Conservation (phyloP, 805 yeast species). For the Tetrapisispora arboricola region DNA sequence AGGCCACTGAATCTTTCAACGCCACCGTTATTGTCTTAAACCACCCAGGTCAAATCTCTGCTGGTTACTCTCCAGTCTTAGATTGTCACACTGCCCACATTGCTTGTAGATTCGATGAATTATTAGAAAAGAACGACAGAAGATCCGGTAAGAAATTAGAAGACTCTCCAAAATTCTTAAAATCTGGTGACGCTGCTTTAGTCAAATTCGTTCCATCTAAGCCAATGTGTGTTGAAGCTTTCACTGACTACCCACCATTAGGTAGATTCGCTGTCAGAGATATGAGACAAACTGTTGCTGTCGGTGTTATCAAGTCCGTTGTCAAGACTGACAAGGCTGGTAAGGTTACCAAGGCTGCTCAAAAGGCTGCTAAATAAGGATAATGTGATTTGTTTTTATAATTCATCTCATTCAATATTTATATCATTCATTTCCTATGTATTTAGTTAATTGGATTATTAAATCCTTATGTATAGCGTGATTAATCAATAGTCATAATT, state of each 20-base stretch:
- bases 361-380: constrained; percentile 27
- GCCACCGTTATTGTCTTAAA: constrained; percentile 81
- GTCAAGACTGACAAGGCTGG: constrained; percentile 78
- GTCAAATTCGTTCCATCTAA: constrained; percentile 81
- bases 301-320: constrained; percentile 96
- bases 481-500: constrained; percentile 4
- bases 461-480: constrained; percentile 5
- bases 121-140: constrained; percentile 79
- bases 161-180: constrained; percentile 85
- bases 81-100: constrained; percentile 89
- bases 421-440: constrained; percentile 11
- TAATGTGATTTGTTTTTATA: constrained; percentile 7
- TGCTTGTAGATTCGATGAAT: constrained; percentile 78
- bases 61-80: constrained; percentile 86
- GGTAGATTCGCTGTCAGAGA: constrained; percentile 99
- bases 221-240: constrained; percentile 37
- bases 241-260: constrained; percentile 90
- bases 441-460: constrained; percentile 6
- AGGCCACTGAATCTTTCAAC: constrained; percentile 68
- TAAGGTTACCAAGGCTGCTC: constrained; percentile 95
- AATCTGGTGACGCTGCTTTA: constrained; percentile 94
- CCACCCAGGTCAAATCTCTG: constrained; percentile 87
- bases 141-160: constrained; percentile 86
- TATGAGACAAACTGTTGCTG: constrained; percentile 99
- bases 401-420: constrained; percentile 10